Percentiles rank a stretch among this genome's conserved stretches.
These are phyloP conservation scores for Neoarthrinium moseri DNA, from an alignment of 2,329 filamentous ascomycete genomes.

Conservation along the genomic window DNA sequence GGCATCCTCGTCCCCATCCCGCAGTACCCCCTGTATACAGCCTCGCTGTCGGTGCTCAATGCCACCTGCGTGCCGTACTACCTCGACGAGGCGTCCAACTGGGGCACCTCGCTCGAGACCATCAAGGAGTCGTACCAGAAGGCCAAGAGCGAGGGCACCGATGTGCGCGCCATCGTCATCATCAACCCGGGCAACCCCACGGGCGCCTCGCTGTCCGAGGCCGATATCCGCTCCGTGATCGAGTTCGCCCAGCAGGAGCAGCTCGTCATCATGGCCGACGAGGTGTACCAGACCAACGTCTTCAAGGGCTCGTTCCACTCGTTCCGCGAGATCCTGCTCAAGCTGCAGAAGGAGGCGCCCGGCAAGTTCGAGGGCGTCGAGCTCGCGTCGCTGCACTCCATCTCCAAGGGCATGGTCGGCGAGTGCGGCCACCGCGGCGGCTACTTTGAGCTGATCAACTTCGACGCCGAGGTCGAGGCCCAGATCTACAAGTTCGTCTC, in stretches of 20 bases:
- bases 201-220: slow-evolving; percentile 76
- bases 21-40: slow-evolving; percentile 97
- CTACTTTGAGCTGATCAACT: slow-evolving; percentile 94
- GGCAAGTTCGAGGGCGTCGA: slow-evolving; percentile 83
- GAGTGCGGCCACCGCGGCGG: slow-evolving; percentile 97
- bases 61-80: slow-evolving; percentile 90
- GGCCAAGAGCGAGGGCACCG: slow-evolving; percentile 73
- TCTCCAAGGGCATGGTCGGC: slow-evolving; percentile 98
- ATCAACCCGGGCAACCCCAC: slow-evolving; percentile 99
- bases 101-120: slow-evolving; percentile 82
- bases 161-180: slow-evolving; percentile 90
- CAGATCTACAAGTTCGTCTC: slow-evolving; percentile 99
- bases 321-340: slow-evolving; percentile 86
- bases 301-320: slow-evolving; percentile 92
- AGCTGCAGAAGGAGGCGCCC: slow-evolving; percentile 72
- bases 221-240: slow-evolving; percentile 81
- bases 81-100: slow-evolving; percentile 80
- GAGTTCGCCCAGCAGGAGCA: slow-evolving; percentile 82
- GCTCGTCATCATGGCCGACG: slow-evolving; percentile 89
- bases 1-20: slow-evolving; percentile 94
- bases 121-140: slow-evolving; percentile 73
- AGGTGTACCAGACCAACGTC: slow-evolving; percentile 99
- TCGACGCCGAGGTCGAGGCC: slow-evolving; percentile 79
- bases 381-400: slow-evolving; percentile 86
- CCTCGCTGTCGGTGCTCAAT: slow-evolving; percentile 81